A percentile compares a stretch with the other conserved stretches of the same genome.
Conservation (phyloP, 2,329 filamentous ascomycete species). For the Stagonosporopsis tanaceti region DNA sequence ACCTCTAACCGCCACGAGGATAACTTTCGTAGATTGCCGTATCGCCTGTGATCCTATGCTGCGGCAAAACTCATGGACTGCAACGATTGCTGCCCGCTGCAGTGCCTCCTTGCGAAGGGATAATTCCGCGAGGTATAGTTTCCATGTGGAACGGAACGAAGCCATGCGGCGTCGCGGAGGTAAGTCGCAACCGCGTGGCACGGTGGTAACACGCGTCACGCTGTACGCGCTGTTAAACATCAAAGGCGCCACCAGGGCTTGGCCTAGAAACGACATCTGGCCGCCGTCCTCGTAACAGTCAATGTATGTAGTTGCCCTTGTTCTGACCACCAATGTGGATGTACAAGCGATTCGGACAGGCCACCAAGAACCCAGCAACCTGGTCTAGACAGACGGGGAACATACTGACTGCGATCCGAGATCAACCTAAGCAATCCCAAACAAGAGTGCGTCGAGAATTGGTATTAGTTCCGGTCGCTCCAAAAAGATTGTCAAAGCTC, state of each 20-base stretch:
- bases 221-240: constrained; percentile 12
- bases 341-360: background rate
- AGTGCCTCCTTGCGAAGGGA: background rate
- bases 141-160: constrained; percentile 10
- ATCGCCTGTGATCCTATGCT: background rate
- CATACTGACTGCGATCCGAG: background rate
- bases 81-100: background rate
- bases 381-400: background rate
- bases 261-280: background rate
- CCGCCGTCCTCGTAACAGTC: background rate
- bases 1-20: background rate
- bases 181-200: constrained; percentile 8
- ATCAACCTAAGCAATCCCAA: background rate
- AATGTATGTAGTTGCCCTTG: background rate
- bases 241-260: constrained; percentile 5
- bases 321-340: background rate
- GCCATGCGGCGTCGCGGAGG: constrained; percentile 3
- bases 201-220: constrained; percentile 6
- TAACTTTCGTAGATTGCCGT: background rate
- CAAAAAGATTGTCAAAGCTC: background rate
- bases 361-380: background rate
- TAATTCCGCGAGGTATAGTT: background rate
- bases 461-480: background rate
- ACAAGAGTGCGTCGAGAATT: background rate
- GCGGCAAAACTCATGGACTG: background rate